Conservation (phyloP, 2,329 filamentous ascomycete genomes). For the Ustilaginoidea virens region DNA sequence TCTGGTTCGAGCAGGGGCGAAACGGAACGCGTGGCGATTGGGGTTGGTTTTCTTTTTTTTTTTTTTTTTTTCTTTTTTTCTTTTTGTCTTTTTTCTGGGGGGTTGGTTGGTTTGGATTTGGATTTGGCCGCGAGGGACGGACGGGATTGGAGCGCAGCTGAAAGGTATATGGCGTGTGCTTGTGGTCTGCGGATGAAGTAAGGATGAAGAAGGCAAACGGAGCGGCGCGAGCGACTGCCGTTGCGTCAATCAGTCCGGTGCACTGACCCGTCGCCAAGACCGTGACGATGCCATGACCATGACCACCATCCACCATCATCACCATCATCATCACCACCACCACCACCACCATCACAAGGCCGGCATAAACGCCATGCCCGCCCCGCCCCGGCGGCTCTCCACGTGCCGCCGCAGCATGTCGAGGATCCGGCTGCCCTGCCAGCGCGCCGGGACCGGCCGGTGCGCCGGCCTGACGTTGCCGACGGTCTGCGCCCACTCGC, state of each 20-base stretch:
- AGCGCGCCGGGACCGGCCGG: constrained; percentile 71
- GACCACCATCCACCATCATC: too few relatives aligned
- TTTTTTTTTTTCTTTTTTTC: constrained; percentile 7
- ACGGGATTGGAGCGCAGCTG: too few relatives aligned
- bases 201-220: too few relatives aligned
- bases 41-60: background rate
- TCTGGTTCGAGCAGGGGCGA: background rate
- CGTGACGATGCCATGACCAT: too few relatives aligned
- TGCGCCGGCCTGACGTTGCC: constrained; percentile 91
- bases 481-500: constrained; percentile 94
- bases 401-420: constrained; percentile 68
- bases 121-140: too few relatives aligned
- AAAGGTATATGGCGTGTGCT: too few relatives aligned
- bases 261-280: too few relatives aligned
- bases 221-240: too few relatives aligned
- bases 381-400: constrained; percentile 29
- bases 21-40: background rate
- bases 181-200: too few relatives aligned
- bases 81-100: constrained; percentile 5
- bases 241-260: too few relatives aligned
- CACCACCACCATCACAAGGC: constrained; percentile 16
- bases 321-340: too few relatives aligned
- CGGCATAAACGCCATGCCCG: constrained; percentile 44
- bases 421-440: constrained; percentile 73
- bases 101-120: too few relatives aligned